Percentiles rank a stretch among this genome's conserved stretches.
These are phyloP conservation scores for Russula olivacea DNA, from an alignment of 768 basidiomycete species.

Conservation along the genomic window DNA sequence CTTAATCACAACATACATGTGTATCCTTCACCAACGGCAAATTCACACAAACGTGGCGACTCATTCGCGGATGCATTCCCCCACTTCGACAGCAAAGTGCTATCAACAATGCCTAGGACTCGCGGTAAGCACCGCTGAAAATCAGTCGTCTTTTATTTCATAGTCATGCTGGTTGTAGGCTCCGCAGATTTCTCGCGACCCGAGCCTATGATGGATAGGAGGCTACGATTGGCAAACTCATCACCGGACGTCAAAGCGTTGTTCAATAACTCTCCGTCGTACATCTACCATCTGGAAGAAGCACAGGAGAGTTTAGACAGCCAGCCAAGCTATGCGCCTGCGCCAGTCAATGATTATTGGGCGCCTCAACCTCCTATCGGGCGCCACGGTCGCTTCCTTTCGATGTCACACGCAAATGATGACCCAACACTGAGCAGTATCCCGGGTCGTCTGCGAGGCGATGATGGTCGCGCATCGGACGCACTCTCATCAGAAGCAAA, in stretches of 20 bases:
- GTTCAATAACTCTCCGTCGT: slow-evolving; percentile 77
- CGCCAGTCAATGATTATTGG: slow-evolving; percentile 63
- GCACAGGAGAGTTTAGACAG: slow-evolving; percentile 49
- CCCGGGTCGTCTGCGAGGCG: slow-evolving; percentile 57
- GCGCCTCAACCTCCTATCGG: slow-evolving; percentile 72
- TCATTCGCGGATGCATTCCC: slow-evolving; percentile 95
- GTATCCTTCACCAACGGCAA: slow-evolving; percentile 73
- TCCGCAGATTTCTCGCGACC: slow-evolving; percentile 72
- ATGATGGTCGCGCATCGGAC: slow-evolving; percentile 80
- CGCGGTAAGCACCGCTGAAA: slow-evolving; percentile 34
- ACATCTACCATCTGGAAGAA: slow-evolving; percentile 75
- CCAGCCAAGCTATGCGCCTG: slow-evolving; percentile 53
- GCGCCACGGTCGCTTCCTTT: slow-evolving; percentile 31
- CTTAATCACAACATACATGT: slow-evolving; percentile 76
- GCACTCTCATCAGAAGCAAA: slow-evolving; percentile 72
- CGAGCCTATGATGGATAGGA: slow-evolving; percentile 63
- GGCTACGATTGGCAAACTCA: slow-evolving; percentile 78
- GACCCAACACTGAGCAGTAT: slow-evolving; percentile 48
- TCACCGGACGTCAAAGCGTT: slow-evolving; percentile 94
- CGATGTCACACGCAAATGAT: slow-evolving; percentile 25
- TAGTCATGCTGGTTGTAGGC: slow-evolving; percentile 39
- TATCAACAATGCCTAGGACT: slow-evolving; percentile 71
- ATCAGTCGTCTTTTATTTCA: slow-evolving; percentile 16
- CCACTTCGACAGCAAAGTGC: slow-evolving; percentile 91
- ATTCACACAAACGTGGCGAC: slow-evolving; percentile 80